Base-by-base conservation (phyloP, 495 filamentous ascomycete genomes). In the Evernia prunastri region DNA sequence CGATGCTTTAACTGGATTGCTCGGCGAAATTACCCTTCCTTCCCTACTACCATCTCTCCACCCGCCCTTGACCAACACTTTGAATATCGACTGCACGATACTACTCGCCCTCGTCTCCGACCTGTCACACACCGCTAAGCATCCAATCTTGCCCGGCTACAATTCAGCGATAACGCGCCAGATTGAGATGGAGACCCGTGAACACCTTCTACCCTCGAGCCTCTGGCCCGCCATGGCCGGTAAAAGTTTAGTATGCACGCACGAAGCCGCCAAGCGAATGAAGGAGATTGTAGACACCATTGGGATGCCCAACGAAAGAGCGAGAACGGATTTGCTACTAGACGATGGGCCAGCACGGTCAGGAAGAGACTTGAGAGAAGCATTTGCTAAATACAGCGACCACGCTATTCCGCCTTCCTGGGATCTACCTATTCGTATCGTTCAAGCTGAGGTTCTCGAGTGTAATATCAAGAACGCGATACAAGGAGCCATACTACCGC, bases 51-150 rank as follows among this genome's bases (percentile, higher is more conserved):
- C 80, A 20, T 78, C 85, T 63, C 80, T 76, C 7, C 81, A 82
- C 70, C 77, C 77, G 37, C 68, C 73, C 2, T 83, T 89, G 69
- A 84, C 86, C 2, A 39, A 78, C 10, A 81, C 76, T 5, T 66
- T 91, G 43, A 91, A 91, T 72, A 79, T 91, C 65, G 88, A 91
- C 72, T 90, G 87, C 74, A 89, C 87, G 12, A 79, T 90, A 60
- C 78, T 91, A 35, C 81, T 91, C 15, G 88, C 86, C 25, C 76
- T 89, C 51, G 82, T 86, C 27, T 88, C 85, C n/a, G 88, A 91
- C 69, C 78, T 91, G 9, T 88, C 85, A 0, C 86, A 78, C 76
- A 31, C 56, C 42, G 31, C 72, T 68, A 54, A 74, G 64, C 37
- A 69, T 72, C 29, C 68, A 17, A 77, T 81, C 11, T 68, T 72